Evolutionary conservation across 208 protist genomes (phyloP), one percentile per base, ranked within the genome.

Genomic region (Naegleria fowleri): DNA sequence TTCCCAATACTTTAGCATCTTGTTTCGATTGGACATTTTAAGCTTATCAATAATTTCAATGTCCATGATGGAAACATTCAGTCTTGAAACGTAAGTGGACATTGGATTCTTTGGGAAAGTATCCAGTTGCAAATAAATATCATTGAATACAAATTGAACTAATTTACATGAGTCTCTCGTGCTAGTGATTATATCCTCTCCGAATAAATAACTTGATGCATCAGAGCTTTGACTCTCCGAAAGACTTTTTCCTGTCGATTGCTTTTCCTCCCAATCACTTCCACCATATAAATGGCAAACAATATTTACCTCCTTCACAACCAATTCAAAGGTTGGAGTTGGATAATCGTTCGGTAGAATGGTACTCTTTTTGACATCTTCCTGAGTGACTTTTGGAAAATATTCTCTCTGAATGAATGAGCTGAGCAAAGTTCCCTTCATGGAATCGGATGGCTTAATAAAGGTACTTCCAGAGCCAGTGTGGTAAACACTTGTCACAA

Each of bases 11-110:
- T 19, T 51, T 41, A 89, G 15, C 2, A 89, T 25, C 51, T 67
- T 67, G 25, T 89, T 89, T 41, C 86, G 5, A 41, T 89, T 67
- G 0, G 86, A 89, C 51, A 29, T 29, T 89, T 67, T 38, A 6
- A 89, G 16, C 33, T 89, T 67, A 67, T 89, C 86, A 19, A 67
- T 16, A 38, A 89, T 39, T 89, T 89, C 86, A 4, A 89, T 40
- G 25, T 89, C 43, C 6, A 0, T 22, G 25, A 67, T 33, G 6
- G 19, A 41, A 4, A 89, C 1, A 25, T 9, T 7, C 5, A 75
- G 25, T 89, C 86, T 89, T 0, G 33, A 89, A 41, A 48, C 48
- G 25, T 89, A 29, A 58, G 0, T 22, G 9, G 11, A 38, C 0
- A 5, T 13, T 11, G 5, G 6, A 7, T 9, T 79, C 19, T 29